Conservation (phyloP, 805 yeast genomes). For the Candida peoriensis region DNA sequence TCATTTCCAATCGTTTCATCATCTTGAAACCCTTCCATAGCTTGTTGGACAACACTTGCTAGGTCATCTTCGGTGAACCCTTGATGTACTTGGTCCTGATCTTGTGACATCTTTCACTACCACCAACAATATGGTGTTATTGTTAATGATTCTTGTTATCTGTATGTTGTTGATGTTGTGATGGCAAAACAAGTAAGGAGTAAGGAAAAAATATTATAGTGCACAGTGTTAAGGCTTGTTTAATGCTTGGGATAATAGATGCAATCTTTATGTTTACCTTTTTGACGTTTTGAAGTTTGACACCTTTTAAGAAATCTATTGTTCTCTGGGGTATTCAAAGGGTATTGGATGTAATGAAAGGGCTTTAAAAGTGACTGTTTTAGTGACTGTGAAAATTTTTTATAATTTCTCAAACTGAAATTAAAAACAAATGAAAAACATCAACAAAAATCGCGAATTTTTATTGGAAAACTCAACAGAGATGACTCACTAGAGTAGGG, state of each 20-base stretch:
- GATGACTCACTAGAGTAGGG: no score
- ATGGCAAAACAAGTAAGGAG: background rate
- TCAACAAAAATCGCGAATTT: slow-evolving; percentile 1
- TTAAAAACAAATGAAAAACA: background rate
- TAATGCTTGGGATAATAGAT: no score
- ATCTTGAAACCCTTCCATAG: slow-evolving; percentile 26
- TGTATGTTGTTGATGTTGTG: background rate
- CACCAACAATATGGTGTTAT: background rate
- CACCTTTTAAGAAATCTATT: background rate
- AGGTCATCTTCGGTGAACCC: slow-evolving; percentile 27
- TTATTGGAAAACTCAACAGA: no score
- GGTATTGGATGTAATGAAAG: slow-evolving; percentile 20
- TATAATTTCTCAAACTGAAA: no score
- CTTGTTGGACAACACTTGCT: slow-evolving; percentile 35
- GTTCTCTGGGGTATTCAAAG: slow-evolving; percentile 4
- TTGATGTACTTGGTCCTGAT: slow-evolving; percentile 1
- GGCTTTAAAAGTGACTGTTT: slow-evolving; percentile 24
- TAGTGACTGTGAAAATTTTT: slow-evolving; percentile 30
- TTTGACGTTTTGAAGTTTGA: slow-evolving; percentile 1
- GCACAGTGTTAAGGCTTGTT: no score
- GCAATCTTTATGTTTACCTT: slow-evolving; percentile 3
- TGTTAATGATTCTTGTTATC: background rate
- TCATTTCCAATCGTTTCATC: slow-evolving; percentile 5
- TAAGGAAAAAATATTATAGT: no score
- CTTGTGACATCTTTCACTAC: slow-evolving; percentile 6